Base-by-base conservation (phyloP, 208 protist genomes). In the Leishmania braziliensis region DNA sequence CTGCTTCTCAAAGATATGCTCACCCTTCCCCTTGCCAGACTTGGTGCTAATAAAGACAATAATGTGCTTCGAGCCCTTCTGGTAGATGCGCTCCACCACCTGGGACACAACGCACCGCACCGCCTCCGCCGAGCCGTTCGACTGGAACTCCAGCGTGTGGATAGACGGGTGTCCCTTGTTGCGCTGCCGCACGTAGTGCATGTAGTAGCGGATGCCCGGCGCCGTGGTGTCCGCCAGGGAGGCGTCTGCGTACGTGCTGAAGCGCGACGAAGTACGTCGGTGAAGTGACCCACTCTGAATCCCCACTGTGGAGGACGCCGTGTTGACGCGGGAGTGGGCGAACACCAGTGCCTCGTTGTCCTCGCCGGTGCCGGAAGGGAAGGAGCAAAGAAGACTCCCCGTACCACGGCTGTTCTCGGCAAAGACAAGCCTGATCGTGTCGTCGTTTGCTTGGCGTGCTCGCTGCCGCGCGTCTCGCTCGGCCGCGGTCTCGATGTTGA, bases 21-120 rank as follows among this genome's bases (percentile, higher is more conserved):
- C 54, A 9, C 89, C 92, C 36, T 91, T 88, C 1, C 94, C 94
- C 48, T 88, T 87, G 43, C 94, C 94, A 4, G 92, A 96, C 77
- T 91, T 93, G 51, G 87, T 86, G 80, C 92, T 97, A 63, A 96
- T 86, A 77, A 95, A 97, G 63, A 91, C 84, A 20, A 93, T 29
- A 39, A 97, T 73, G 70, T 90, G 81, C 84, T 90, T 92, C 53
- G 74, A n/a, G 10, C 94, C 93, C 18, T 80, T 68, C 20, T 66
- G 68, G 77, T 97, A 97, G 39, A 96, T 74, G 18, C 76, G 72
- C 43, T 75, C 69, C n/a, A 96, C 79, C 18, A 96, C 33, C 8
- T 62, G 74, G 26, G 74, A 68, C 26, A 89, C 79, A 54, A 95
- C 14, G 14, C 54, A n/a, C 33, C 78, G 71, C 79, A 91, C 54